Conservation (phyloP, 768 basidiomycete genomes). For the Phanerochaete carnosa region DNA sequence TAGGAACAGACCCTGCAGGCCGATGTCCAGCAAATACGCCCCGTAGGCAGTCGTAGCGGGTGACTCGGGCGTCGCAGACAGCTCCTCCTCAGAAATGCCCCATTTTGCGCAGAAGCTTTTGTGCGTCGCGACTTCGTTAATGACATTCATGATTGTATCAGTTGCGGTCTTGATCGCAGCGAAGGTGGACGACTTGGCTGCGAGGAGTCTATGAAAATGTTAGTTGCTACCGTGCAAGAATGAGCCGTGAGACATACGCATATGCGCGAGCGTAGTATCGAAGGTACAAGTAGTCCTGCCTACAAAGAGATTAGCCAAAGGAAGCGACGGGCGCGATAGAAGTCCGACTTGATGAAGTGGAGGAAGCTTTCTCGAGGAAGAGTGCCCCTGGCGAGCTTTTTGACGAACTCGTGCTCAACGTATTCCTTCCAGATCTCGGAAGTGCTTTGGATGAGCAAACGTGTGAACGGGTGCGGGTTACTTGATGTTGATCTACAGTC, state of each 20-base stretch:
- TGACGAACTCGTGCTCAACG: slow-evolving; percentile 83
- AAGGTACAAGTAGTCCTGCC: slow-evolving; percentile 80
- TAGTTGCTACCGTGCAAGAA: neutral
- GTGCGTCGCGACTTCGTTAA: slow-evolving; percentile 72
- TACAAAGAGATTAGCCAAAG: slow-evolving; percentile 22
- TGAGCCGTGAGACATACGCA: slow-evolving; percentile 40
- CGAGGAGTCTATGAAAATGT: slow-evolving; percentile 53
- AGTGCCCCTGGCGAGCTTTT: slow-evolving; percentile 68
- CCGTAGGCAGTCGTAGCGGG: slow-evolving; percentile 82
- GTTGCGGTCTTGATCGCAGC: slow-evolving; percentile 59
- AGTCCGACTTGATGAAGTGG: slow-evolving; percentile 77
- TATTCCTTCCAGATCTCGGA: slow-evolving; percentile 64
- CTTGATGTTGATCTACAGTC: slow-evolving; percentile 46
- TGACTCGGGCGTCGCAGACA: slow-evolving; percentile 62
- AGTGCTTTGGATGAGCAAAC: slow-evolving; percentile 57
- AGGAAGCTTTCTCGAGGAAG: slow-evolving; percentile 65
- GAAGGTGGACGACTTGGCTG: slow-evolving; percentile 71
- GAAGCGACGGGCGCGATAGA: neutral
- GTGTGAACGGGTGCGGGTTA: slow-evolving; percentile 69
- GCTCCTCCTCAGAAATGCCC: slow-evolving; percentile 58
- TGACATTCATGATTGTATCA: slow-evolving; percentile 57
- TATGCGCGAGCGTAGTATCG: slow-evolving; percentile 86
- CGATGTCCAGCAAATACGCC: slow-evolving; percentile 78
- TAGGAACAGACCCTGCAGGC: slow-evolving; percentile 51
- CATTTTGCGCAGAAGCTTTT: slow-evolving; percentile 67